Evolutionary conservation across 768 basidiomycete genomes (phyloP), one percentile per base, ranked within the genome.

Genomic region (Kwoniella heveanensis): DNA sequence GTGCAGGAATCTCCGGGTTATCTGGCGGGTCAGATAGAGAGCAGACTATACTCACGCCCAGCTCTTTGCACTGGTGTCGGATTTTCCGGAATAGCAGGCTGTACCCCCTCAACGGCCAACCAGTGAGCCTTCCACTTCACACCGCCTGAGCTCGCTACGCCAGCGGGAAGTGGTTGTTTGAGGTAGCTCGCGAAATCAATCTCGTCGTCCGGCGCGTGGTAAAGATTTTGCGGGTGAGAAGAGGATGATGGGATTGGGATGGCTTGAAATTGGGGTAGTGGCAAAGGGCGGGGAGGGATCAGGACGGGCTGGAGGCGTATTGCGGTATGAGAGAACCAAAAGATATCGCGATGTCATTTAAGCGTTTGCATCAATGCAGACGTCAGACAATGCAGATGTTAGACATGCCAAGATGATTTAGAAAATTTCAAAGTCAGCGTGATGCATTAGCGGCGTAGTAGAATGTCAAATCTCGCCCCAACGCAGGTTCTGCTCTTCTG

Each of bases 51-150:
- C 75, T 68, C 66, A 77, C 73, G 66, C n/a, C 71, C 73, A 19
- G 68, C 71, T 51, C 68, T 58, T n/a, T 64, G 57, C 13, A 54
- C 57, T 5, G 72, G 67, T 1, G 71, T 89, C 0, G 93, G 93
- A 78, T 98, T 98, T 77, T 96, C 92, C 13, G 91, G 91, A 54
- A 95, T 90, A n/a, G 92, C 85, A 0, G 95, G 94, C 74, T 98
- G 96, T 13, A 99, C 90, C 25, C 96, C 96, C 72, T 99, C 96
- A 39, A 99, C 92, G 0, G 94, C 94, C 30, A 99, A 84, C 96
- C 96, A 99, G 77, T 99, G 96, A 1, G 96, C 94, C 74, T 77
- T 71, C 72, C 74, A 80, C 51, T 68, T 72, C 12, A 79, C 78
- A 1, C 77, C 77, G 1, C 72, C 70, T 1, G 71, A 73, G 59